phyloP scores from a whole-genome alignment of 306 rosid genomes.

The Cicer judaicum region DNA sequence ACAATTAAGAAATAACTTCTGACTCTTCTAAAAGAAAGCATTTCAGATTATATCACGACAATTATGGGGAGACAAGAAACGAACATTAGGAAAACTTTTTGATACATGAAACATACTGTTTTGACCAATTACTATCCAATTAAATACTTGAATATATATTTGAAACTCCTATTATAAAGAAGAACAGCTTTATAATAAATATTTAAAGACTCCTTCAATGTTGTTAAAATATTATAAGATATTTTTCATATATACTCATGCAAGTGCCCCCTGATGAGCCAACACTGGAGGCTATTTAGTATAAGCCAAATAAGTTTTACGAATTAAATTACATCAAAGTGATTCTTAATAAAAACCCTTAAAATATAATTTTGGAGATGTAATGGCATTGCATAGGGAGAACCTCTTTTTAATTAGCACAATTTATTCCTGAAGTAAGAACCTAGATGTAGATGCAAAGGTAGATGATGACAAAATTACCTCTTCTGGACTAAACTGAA shows the following conservation, averaged over 20 bases:
- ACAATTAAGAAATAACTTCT: not conserved
- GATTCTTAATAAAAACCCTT: conserved; percentile 22
- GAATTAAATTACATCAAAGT: conserved; percentile 19
- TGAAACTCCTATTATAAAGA: conserved; percentile 27
- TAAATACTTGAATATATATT: conserved; percentile 22
- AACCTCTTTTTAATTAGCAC: conserved; percentile 25
- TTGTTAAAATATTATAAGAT: conserved; percentile 20
- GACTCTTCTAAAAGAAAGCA: conserved; percentile 20
- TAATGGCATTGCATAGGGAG: conserved; percentile 22
- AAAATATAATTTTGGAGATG: conserved; percentile 16
- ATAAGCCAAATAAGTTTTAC: conserved; percentile 14
- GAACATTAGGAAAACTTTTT: not conserved
- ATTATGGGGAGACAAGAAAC: conserved; percentile 10
- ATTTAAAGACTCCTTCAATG: not conserved
- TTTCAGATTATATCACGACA: conserved; percentile 9
- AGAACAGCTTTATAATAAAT: conserved; percentile 5
- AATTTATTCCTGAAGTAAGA: conserved; percentile 28
- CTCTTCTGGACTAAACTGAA: conserved; percentile 99
- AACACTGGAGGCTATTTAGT: not conserved
- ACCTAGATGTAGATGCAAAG: conserved; percentile 28
- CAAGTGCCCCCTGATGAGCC: conserved; percentile 28
- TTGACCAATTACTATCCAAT: conserved; percentile 38
- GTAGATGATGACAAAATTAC: conserved; percentile 51
- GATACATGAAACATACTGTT: conserved; percentile 35
- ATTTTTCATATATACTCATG: not conserved